These are phyloP conservation scores for Hypoxylon lienhwacheense DNA, from an alignment of 495 filamentous ascomycete species.

Conservation along the genomic window DNA sequence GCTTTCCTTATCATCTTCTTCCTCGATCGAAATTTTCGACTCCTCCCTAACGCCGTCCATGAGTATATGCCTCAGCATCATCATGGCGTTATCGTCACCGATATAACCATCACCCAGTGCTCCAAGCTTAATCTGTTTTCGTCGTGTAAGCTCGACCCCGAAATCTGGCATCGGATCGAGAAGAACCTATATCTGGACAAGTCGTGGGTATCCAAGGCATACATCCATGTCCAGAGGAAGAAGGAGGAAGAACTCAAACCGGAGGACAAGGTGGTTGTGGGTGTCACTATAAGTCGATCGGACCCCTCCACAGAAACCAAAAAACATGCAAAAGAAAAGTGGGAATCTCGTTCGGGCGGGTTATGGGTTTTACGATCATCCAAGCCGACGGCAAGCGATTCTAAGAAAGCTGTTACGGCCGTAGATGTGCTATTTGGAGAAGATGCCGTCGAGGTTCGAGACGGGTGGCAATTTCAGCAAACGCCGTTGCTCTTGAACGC, in stretches of 20 bases:
- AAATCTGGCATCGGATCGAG: conserved; percentile 79
- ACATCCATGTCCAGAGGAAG: conserved; percentile 81
- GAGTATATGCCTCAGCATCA: conserved; percentile 81
- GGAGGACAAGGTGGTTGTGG: conserved; percentile 79
- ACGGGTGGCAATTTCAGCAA: conserved; percentile 76
- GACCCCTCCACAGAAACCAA: conserved; percentile 65
- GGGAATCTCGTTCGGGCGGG: conserved; percentile 79
- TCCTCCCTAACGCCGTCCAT: conserved; percentile 81
- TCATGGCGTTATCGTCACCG: conserved; percentile 78
- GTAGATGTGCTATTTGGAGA: conserved; percentile 92
- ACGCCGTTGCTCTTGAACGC: conserved; percentile 68
- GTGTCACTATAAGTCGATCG: conserved; percentile 76
- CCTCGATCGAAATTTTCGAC: conserved; percentile 78
- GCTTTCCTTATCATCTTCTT: conserved; percentile 71
- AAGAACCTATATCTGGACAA: conserved; percentile 87
- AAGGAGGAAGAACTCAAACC: conserved; percentile 79
- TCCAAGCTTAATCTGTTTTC: conserved; percentile 73
- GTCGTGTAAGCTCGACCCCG: conserved; percentile 74
- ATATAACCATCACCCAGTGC: conserved; percentile 82
- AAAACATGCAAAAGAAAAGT: conserved; percentile 61
- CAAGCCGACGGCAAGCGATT: conserved; percentile 77
- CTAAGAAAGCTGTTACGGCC: conserved; percentile 72
- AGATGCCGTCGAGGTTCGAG: conserved; percentile 86
- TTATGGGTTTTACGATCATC: conserved; percentile 85
- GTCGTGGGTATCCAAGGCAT: conserved; percentile 75